Base-by-base conservation (phyloP, 2,329 filamentous ascomycete genomes). In the Monosporascus sp. region DNA sequence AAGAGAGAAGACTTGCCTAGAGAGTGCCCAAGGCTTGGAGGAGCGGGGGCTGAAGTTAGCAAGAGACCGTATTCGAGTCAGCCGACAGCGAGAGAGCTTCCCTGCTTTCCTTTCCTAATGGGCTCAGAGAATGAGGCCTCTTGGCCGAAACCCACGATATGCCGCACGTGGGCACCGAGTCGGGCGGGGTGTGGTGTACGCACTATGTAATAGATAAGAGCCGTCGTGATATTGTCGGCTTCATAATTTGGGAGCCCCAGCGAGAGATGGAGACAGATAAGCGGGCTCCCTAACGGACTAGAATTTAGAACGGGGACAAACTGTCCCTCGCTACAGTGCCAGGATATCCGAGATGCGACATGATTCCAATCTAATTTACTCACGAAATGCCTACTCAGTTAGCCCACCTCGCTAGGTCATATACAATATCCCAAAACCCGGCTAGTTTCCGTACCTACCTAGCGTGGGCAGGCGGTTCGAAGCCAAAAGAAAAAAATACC, bases 151-250 rank as follows among this genome's bases (percentile, higher is more conserved):
- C 56, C 60, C 60, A 61, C 58, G 58, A 60, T 58, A 57, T 62
- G 58, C 60, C 55, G 59, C 62, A 58, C 53, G 60, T 64, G 59
- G 63, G 63, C 58, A 9, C 62, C 57, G 55, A 59, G 55, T 53
- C 56, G 56, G 57, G 59, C 57, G 53, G 52, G 50, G 58, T 56
- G 56, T 52, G 51, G 54, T 48, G 56, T 49, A 53, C 27, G 8
- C 2, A 31, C 27, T 31, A 46, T 45, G 52, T 57, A 57, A 54
- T 53, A 63, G 64, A 67, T 66, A 65, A 65, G 65, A 57, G 50
- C 52, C 27, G 11, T 31, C 8, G 27, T 31, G 27, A 11, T 31
- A 31, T 4, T 54, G 51, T 59, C 55, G 59, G 57, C 57, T 57
- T 49, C 53, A 52, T 48, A 44, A 42, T 55, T 37, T 50, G 34